Evolutionary conservation across 31 red algal species (phyloP), one percentile per base, ranked within the genome.

Genomic region (Odonthalia washingtoniensis): DNA sequence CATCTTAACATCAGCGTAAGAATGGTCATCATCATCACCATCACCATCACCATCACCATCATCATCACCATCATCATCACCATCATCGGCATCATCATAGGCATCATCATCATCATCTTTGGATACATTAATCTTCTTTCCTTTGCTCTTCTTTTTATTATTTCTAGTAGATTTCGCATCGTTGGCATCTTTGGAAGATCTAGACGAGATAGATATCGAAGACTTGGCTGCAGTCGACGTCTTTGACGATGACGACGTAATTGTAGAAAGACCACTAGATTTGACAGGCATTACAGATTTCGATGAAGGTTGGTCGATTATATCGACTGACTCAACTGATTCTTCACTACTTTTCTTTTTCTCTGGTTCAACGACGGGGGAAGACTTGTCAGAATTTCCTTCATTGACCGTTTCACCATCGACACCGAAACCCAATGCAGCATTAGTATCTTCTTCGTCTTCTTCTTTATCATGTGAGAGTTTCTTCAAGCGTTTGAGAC

Each of bases 1-100:
- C 72, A 40, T 35, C 33, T 75, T 42, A 6, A 6, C 76, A 49
- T 80, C 76, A n/a, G 35, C 0, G 5, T 80, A 38, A 30, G 40
- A 12, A 61, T 60, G 41, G 42, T 80, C 76, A 60, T 60, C 76
- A 80, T 80, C 49, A 80, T 32, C 45, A 26, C 40, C 43, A 9
- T 60, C 76, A 14, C 24, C n/a, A 17, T 35, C 60, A 32, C 31
- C 41, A 12, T 70, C 34, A 34, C 28, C 9, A 34, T 27, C 28
- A 21, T 70, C 12, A 37, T 70, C 28, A 12, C 34, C 28, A 37
- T 32, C 12, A 27, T 14, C 52, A 17, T 61, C 52, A 61, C 52
- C 16, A 61, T n/a, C n/a, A n/a, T n/a, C 52, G 52, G 24, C 52
- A 14, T 61, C 52, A 17, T 61, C 52, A 24, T 61, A 14, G 52